These are phyloP conservation scores for Penicillium hesseltinei DNA, from an alignment of 2,329 filamentous ascomycete genomes.

Conservation along the genomic window DNA sequence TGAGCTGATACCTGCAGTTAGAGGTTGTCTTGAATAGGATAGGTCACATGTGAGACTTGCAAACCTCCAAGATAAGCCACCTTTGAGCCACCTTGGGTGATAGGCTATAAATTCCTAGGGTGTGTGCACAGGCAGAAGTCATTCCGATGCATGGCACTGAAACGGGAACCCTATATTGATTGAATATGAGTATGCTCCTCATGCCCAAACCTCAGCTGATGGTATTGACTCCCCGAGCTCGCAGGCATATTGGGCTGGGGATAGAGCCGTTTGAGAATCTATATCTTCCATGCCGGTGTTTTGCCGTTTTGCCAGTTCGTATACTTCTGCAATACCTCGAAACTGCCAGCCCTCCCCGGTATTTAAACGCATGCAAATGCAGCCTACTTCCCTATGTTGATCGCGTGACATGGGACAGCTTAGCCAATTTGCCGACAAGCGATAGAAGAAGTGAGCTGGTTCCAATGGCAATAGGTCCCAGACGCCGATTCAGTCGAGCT, in stretches of 20 bases:
- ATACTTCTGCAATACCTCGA: not conserved
- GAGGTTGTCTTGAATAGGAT: not conserved
- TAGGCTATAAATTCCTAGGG: not conserved
- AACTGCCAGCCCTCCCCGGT: not conserved
- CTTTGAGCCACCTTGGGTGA: not conserved
- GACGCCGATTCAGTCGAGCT: not conserved
- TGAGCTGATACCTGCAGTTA: not conserved
- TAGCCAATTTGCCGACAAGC: not conserved
- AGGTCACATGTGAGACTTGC: not conserved
- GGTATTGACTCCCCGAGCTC: not conserved
- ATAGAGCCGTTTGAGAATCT: not conserved
- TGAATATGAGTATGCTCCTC: not conserved
- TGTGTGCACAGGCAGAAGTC: not conserved
- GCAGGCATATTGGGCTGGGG: not conserved
- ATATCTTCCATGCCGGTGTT: too few species aligned
- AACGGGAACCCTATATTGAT: not conserved
- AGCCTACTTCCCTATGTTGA: not conserved
- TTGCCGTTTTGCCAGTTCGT: not conserved
- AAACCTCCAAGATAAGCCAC: not conserved
- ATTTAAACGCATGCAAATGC: not conserved
- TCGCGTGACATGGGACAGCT: not conserved
- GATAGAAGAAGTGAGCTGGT: not conserved
- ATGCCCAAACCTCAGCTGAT: constrained; percentile 2
- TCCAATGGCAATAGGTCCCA: not conserved
- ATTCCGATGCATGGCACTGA: not conserved